Base-by-base conservation (phyloP, 78 protist genomes). In the Dictyostelium intermedium region DNA sequence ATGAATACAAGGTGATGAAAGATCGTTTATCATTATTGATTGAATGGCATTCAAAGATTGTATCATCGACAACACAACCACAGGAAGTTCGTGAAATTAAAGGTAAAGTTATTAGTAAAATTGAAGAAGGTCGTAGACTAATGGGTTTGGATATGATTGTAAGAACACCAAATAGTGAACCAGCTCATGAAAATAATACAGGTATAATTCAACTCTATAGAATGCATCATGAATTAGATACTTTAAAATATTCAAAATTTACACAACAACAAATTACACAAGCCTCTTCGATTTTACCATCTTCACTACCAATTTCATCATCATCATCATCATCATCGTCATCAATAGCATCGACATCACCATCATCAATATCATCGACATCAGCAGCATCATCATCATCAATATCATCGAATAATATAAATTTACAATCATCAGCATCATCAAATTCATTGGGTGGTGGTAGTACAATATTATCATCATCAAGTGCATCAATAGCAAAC, bases 91-190 rank as follows among this genome's bases (percentile, higher is more conserved):
- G 93, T 9, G 93, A 87, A 32, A 87, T 87, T 76, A 87, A 87
- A 32, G 93, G 85, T 1, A 87, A 87, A n/a, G 93, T 87, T 6
- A 87, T 87, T 35, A 72, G 73, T 25, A 87, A 87, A 73, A 87
- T 87, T 43, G 93, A 87, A 45, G 84, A 91, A 25, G 95, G 95
- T 69, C 45, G 95, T 37, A 30, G 95, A 30, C 34, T 91, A 16
- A 91, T 91, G 95, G 95, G 95, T 1, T 16, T 91, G 0, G 95
- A 91, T 63, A 81, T 91, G 87, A 91, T 91, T 9, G 95, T 91
- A 5, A 47, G 95, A 56, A 91, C 95, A 43, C 87, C 95, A 56
- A 77, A 32, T 84, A 78, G 87, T 18, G 95, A 91, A n/a, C 91
- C 95, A 16, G 95, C 95, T 20, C 74, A 83, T 34, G 95, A 91